Percentiles rank a stretch among this genome's conserved stretches.
Evolutionary conservation across 2,329 filamentous ascomycete genomes (phyloP).

Genomic region (Calonectria hongkongensis): DNA sequence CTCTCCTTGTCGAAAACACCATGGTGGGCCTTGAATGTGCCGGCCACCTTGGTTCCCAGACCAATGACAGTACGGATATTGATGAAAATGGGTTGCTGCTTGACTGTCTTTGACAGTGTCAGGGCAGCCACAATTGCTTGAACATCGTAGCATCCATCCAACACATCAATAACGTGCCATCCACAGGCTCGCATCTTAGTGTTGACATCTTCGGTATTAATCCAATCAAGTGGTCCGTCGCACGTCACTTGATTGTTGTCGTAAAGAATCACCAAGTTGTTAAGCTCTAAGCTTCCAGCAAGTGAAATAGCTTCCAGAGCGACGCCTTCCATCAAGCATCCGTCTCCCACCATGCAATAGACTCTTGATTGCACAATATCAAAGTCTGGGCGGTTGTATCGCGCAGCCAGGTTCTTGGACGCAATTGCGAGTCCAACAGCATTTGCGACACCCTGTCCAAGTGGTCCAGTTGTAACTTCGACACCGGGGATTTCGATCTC

Average conservation of each 20-base stretch:
- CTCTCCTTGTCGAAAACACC: conserved; percentile 73
- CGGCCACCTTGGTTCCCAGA: conserved; percentile 66
- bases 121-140: conserved; percentile 67
- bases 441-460: conserved; percentile 75
- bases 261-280: conserved; percentile 73
- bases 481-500: conserved; percentile 74
- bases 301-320: conserved; percentile 72
- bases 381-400: conserved; percentile 69
- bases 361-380: conserved; percentile 69
- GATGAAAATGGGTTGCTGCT: conserved; percentile 72
- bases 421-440: conserved; percentile 74
- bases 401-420: conserved; percentile 70
- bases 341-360: conserved; percentile 74
- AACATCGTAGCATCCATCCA: conserved; percentile 69
- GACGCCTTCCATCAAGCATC: conserved; percentile 74
- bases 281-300: conserved; percentile 70
- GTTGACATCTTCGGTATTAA: conserved; percentile 73
- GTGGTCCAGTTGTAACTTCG: conserved; percentile 74
- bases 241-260: conserved; percentile 76
- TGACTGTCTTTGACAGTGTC: conserved; percentile 59
- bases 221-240: conserved; percentile 71
- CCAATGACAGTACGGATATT: conserved; percentile 75
- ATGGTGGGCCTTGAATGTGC: conserved; percentile 73
- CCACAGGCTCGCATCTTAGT: conserved; percentile 72
- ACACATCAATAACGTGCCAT: conserved; percentile 71